phyloP scores from a whole-genome alignment of 176 grass and related monocot species.

The Bromus sterilis region DNA sequence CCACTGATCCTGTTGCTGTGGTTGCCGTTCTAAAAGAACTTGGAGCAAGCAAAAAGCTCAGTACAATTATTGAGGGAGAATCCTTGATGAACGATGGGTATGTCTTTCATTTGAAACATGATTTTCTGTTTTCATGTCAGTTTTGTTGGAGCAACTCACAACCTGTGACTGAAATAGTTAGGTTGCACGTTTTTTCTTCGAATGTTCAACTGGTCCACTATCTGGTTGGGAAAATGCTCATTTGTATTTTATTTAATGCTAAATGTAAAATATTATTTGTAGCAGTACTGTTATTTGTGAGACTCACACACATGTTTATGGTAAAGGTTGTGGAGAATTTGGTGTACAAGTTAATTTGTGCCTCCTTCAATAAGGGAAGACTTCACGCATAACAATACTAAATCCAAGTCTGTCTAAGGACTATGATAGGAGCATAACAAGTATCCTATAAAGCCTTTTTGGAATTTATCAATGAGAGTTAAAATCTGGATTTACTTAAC shows the following conservation, averaged over 20 bases:
- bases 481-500: background rate
- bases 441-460: background rate
- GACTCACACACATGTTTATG: background rate
- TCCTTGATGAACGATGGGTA: slow-evolving; percentile 95
- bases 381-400: background rate
- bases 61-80: slow-evolving; percentile 93
- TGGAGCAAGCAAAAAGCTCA: slow-evolving; percentile 88
- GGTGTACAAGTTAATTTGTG: background rate
- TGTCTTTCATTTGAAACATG: background rate
- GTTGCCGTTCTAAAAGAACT: slow-evolving; percentile 87
- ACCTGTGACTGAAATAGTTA: background rate
- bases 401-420: background rate
- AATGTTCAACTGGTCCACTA: background rate
- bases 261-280: background rate
- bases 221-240: background rate
- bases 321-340: background rate
- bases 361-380: background rate
- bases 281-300: background rate
- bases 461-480: background rate
- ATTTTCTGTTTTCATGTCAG: background rate
- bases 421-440: background rate
- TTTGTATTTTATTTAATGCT: background rate
- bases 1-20: slow-evolving; percentile 85
- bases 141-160: background rate
- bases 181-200: background rate